These are phyloP conservation scores for Aaosphaeria arxii DNA, from an alignment of 2,329 filamentous ascomycete genomes.

Conservation along the genomic window DNA sequence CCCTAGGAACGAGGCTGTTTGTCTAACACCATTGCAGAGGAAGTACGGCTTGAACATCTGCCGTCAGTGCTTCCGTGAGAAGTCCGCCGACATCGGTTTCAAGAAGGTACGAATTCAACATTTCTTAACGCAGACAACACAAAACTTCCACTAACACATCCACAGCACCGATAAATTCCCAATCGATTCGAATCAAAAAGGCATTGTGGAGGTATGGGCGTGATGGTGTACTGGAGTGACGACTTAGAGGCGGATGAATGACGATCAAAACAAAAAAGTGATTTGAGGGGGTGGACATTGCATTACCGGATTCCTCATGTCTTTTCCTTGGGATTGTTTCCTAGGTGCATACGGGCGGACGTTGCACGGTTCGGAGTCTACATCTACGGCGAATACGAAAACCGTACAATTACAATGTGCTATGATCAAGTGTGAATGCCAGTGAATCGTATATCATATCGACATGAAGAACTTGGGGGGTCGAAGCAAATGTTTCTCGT, in stretches of 20 bases:
- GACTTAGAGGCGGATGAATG: not conserved
- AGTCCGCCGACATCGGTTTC: conserved; percentile 66
- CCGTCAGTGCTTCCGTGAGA: conserved; percentile 70
- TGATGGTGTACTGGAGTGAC: not conserved
- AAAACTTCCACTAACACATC: not conserved
- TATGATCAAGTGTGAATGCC: no score
- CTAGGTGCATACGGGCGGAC: not conserved
- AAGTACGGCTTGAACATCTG: conserved; percentile 95
- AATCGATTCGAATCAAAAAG: conserved; percentile 6
- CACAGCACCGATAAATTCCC: conserved; percentile 33
- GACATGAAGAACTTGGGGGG: no score
- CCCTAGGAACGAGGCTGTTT: no score
- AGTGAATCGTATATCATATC: no score
- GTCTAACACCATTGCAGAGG: conserved; percentile 37
- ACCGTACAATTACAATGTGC: no score
- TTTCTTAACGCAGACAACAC: not conserved
- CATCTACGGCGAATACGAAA: no score
- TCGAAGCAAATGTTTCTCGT: no score
- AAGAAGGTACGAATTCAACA: conserved; percentile 53
- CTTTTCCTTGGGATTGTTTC: not conserved
- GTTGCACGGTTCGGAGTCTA: not conserved
- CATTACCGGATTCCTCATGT: not conserved
- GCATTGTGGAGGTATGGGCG: not conserved
- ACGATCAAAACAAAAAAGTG: not conserved
- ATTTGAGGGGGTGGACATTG: not conserved